Base-by-base conservation (phyloP, 164 flowering plant species). In the Annona squamosa region DNA sequence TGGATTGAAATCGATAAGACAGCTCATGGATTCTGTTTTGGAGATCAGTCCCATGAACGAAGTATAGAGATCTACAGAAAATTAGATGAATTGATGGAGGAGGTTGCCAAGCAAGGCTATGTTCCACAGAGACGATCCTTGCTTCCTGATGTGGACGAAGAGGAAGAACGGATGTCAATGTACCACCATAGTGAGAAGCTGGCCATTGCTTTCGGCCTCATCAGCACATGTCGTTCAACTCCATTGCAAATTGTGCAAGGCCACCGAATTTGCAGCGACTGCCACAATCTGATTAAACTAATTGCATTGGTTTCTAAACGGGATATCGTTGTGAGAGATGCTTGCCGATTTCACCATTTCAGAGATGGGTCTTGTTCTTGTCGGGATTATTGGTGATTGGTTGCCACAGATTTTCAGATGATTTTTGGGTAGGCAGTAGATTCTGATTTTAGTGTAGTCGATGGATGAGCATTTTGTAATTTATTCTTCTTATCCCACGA, bases 61-160 rank as follows among this genome's bases (percentile, higher is more conserved):
- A 77, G 82, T 2, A 67, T 80, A 72, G 87, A 83, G 74, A 86
- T 91, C 7, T 85, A 84, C 78, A 69, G 79, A 71, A 85, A 80
- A 69, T 73, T 90, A 65, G 88, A 86, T 48, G 63, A 77, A 2
- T 72, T 93, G 77, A 87, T 87, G 87, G 52, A 72, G 73, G 86
- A 89, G 75, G 85, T 93, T 63, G 71, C 81, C 19, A 80, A 81
- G 68, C 75, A 76, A 45, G 97, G 91, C n/a, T 91, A 93, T 74
- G 75, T 78, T 42, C 82, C 85, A 1, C 76, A 80, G 56, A 71
- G 68, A 46, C 82, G 77, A 48, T 77, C 77, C 72, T 72, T 89
- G 81, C 96, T 91, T 80, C 90, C 95, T 68, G 98, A 93, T 81
- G 95, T 90, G n/a, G 88, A 86, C 72, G 92, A 88, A 74, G 79